Evolutionary conservation across 192 early-diverging fungal genomes (phyloP).

Genomic region (Backusella psychrophila): DNA sequence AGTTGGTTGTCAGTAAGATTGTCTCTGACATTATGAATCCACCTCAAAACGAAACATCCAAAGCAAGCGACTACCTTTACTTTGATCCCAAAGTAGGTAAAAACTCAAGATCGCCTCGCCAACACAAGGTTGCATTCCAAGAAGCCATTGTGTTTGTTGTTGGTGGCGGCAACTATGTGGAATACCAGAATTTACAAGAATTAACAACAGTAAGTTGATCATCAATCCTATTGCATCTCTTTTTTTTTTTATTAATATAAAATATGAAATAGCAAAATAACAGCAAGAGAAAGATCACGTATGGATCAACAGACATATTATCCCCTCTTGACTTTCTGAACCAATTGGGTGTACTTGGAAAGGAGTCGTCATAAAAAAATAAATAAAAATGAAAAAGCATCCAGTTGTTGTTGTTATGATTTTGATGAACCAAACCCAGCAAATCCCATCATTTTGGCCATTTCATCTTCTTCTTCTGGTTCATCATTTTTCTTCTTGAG

Average conservation of each 20-base stretch:
- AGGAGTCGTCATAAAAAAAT: slow-evolving; percentile 23
- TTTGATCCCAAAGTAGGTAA: slow-evolving; percentile 85
- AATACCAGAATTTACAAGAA: slow-evolving; percentile 96
- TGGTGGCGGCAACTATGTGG: slow-evolving; percentile 97
- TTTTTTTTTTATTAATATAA: slow-evolving; percentile 6
- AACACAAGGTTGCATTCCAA: slow-evolving; percentile 62
- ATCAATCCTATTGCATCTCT: background rate
- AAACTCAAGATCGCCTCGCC: slow-evolving; percentile 42
- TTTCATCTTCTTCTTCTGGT: slow-evolving; percentile 52
- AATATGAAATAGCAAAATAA: slow-evolving; percentile 43
- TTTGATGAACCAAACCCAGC: slow-evolving; percentile 57
- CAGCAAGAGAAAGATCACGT: slow-evolving; percentile 75
- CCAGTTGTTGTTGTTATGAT: slow-evolving; percentile 1
- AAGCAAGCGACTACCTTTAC: slow-evolving; percentile 82
- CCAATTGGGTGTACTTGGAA: slow-evolving; percentile 72
- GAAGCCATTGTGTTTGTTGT: slow-evolving; percentile 98
- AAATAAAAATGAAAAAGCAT: background rate
- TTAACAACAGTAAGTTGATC: slow-evolving; percentile 63
- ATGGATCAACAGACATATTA: slow-evolving; percentile 91
- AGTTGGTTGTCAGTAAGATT: slow-evolving; percentile 82
- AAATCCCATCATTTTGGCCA: slow-evolving; percentile 79
- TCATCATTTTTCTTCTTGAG: slow-evolving; percentile 31
- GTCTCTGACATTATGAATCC: slow-evolving; percentile 86
- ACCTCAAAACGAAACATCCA: slow-evolving; percentile 41
- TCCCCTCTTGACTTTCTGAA: slow-evolving; percentile 77